These are phyloP conservation scores for Phyllosticta ampelicida DNA, from an alignment of 2,329 filamentous ascomycete species.

Conservation along the genomic window DNA sequence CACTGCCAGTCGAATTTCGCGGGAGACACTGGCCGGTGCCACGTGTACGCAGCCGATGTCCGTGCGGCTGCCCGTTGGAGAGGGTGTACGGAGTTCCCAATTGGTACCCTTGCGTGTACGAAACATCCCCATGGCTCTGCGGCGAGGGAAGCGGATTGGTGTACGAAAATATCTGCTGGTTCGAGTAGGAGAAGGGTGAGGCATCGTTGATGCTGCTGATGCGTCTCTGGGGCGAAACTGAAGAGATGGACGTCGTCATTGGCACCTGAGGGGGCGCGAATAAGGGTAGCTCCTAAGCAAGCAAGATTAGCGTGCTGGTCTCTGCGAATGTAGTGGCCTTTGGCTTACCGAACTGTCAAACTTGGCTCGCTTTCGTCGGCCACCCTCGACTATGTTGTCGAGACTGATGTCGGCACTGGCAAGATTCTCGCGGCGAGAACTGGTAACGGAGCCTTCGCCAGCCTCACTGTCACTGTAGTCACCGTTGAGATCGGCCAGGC, in stretches of 20 bases:
- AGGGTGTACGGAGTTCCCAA: constrained; percentile 26
- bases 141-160: constrained; percentile 72
- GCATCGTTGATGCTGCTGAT: constrained; percentile 59
- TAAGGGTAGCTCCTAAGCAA: constrained; percentile 73
- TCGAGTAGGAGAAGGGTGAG: constrained; percentile 64
- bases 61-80: constrained; percentile 22
- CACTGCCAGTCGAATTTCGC: constrained; percentile 38
- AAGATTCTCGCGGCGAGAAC: constrained; percentile 71
- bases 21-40: constrained; percentile 29
- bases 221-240: constrained; percentile 81
- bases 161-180: constrained; percentile 71
- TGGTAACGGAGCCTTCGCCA: constrained; percentile 59
- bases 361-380: constrained; percentile 87
- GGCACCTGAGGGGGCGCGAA: constrained; percentile 77
- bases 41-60: constrained; percentile 26
- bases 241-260: constrained; percentile 91
- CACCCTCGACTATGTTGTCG: constrained; percentile 96
- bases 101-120: constrained; percentile 22
- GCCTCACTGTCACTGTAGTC: constrained; percentile 84
- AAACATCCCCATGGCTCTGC: constrained; percentile 52
- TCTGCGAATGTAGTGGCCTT: constrained; percentile 15
- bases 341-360: constrained; percentile 90
- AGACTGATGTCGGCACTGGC: constrained; percentile 95
- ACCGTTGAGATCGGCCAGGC: constrained; percentile 53
- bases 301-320: constrained; percentile 8